Evolutionary conservation across 306 rosid genomes (phyloP), one percentile per base, ranked within the genome.

Genomic region (Fragaria iinumae): DNA sequence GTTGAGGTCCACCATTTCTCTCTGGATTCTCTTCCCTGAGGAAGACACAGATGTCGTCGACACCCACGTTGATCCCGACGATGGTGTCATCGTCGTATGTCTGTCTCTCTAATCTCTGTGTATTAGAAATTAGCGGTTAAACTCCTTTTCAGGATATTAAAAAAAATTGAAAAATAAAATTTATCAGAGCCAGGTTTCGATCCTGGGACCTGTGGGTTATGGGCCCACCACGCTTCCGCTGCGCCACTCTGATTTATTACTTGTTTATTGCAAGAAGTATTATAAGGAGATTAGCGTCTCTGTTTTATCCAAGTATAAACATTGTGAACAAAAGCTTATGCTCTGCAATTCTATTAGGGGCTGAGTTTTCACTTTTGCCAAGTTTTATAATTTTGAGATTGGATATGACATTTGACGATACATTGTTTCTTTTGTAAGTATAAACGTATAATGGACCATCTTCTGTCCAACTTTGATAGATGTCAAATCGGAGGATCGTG

Each of bases 21-120:
- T 87, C 71, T 89, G 98, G 57, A 94, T 91, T 74, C 98, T 81
- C 89, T 86, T 93, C 41, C 97, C 98, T 0, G 98, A 90, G 1
- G 97, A 90, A 0, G 98, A 89, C 25, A 85, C 89, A 1, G 96
- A 92, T 0, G 96, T 90, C 0, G 93, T 86, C 17, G 96, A 84
- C 6, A 79, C 87, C 97, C 97, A 90, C 38, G 93, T 75, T 29
- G 92, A 68, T 17, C 87, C 72, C 3, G 79, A 78, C 1, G 85
- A 73, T 27, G 89, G 73, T 59, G 83, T 77, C 89, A 82, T 83
- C 83, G 41, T 44, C 27, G 53, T 23, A 34, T 29, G 48, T 36
- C 63, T 75, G 63, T 32, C 32, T 44, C 21, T 52, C 53, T 38
- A 38, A 38, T 60, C 39, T 56, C 32, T 56, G 1, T 57, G 29